Conservation (phyloP, 768 basidiomycete genomes). For the Grammothele lineata region DNA sequence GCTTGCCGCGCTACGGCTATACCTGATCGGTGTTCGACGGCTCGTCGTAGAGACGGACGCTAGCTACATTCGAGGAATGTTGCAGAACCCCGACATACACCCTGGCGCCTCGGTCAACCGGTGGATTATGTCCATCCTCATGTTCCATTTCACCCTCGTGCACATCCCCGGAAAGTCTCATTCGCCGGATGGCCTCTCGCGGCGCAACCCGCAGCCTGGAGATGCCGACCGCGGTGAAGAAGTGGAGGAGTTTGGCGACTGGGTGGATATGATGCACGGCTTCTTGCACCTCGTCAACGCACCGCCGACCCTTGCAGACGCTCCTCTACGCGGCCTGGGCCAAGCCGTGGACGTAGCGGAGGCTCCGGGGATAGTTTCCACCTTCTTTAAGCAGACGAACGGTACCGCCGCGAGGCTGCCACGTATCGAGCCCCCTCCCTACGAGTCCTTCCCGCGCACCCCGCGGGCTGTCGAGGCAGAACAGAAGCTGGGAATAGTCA, state of each 20-base stretch:
- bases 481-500: neutral
- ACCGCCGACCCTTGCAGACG: conserved; percentile 9
- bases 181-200: conserved; percentile 30
- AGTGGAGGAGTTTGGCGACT: conserved; percentile 3
- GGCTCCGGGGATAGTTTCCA: conserved; percentile 14
- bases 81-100: conserved; percentile 34
- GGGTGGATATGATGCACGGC: conserved; percentile 8
- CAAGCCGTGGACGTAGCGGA: no score
- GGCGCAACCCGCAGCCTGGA: conserved; percentile 5
- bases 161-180: conserved; percentile 30
- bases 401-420: no score
- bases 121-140: conserved; percentile 36
- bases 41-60: conserved; percentile 35
- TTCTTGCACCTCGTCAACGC: conserved; percentile 2
- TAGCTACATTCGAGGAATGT: conserved; percentile 33
- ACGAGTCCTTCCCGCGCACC: neutral
- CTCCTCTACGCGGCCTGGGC: conserved; percentile 5
- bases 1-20: neutral
- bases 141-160: conserved; percentile 31
- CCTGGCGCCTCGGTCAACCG: conserved; percentile 35
- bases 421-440: neutral
- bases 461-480: neutral
- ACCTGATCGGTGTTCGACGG: conserved; percentile 14
- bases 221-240: neutral
- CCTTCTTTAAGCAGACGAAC: neutral